Conservation (phyloP, 148 eudicot genomes). For the Rhododendron ferrugineum region DNA sequence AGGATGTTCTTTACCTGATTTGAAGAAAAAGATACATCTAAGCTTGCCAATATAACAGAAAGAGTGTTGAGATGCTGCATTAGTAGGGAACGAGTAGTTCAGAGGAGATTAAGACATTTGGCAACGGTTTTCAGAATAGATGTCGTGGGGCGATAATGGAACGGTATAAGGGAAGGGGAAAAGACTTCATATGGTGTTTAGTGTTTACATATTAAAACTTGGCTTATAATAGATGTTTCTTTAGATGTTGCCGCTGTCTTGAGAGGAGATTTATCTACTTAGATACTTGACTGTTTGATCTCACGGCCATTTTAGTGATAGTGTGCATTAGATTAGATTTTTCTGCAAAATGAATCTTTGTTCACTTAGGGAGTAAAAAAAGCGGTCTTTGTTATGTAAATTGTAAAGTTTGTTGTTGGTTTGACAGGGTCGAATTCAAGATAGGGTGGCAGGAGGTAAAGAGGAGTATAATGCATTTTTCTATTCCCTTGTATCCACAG, state of each 20-base stretch:
- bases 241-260: background rate
- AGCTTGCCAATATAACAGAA: background rate
- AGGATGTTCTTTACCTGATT: background rate
- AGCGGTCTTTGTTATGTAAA: background rate
- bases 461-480: slow-evolving; percentile 98
- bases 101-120: background rate
- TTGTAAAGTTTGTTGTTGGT: slow-evolving; percentile 6
- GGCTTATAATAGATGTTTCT: background rate
- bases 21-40: background rate
- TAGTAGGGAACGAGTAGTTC: background rate
- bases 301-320: too few relatives aligned
- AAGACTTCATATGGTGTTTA: background rate
- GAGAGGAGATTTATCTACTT: background rate
- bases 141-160: background rate
- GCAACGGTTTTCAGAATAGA: background rate
- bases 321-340: background rate
- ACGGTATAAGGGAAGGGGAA: background rate
- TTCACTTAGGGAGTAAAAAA: too few relatives aligned
- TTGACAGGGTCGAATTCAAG: slow-evolving; percentile 83
- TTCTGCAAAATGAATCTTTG: background rate
- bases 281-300: background rate
- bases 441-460: slow-evolving; percentile 96
- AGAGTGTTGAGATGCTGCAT: background rate
- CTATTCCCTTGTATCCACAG: slow-evolving; percentile 96
- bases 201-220: background rate